phyloP scores from a whole-genome alignment of 2,329 filamentous ascomycete species.

The Aspergillus terreus region DNA sequence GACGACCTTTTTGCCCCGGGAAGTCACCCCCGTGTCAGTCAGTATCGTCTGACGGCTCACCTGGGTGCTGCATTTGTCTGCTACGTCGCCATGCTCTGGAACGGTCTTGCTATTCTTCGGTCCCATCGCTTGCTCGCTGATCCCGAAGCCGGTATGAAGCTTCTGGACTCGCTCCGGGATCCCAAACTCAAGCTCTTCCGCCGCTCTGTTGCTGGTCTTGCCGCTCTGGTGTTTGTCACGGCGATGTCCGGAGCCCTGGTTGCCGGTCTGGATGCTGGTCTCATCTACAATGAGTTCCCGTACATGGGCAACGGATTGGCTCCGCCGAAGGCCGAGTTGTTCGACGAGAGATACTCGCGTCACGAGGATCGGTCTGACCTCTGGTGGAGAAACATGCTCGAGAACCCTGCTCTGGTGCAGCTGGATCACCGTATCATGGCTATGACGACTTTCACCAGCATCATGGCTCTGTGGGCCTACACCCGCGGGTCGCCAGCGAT shows the following conservation, averaged over 20 bases:
- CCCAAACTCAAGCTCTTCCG: conserved; percentile 72
- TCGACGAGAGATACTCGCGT: conserved; percentile 80
- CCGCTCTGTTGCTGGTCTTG: conserved; percentile 66
- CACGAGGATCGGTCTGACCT: conserved; percentile 74
- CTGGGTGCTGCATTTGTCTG: conserved; percentile 86
- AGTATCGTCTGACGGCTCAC: conserved; percentile 89
- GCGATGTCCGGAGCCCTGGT: conserved; percentile 93
- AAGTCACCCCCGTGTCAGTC: conserved; percentile 84
- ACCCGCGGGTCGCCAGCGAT: conserved; percentile 65
- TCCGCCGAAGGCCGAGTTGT: conserved; percentile 78
- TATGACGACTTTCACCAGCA: conserved; percentile 77
- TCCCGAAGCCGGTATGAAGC: conserved; percentile 58
- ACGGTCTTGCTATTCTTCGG: conserved; percentile 79
- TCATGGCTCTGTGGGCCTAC: conserved; percentile 78
- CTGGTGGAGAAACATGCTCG: conserved; percentile 95
- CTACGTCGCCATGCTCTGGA: conserved; percentile 91
- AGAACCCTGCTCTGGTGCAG: conserved; percentile 94
- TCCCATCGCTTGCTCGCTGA: conserved; percentile 67
- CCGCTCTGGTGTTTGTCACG: conserved; percentile 76
- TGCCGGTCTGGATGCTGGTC: conserved; percentile 87
- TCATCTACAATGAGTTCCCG: conserved; percentile 99
- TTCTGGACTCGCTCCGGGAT: conserved; percentile 60
- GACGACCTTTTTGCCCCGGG: conserved; percentile 93
- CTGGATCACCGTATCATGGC: conserved; percentile 92
- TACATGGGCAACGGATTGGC: conserved; percentile 84